Evolutionary conservation across 1,139 yeast genomes (phyloP).

Genomic region (Suhomyces maxii): DNA sequence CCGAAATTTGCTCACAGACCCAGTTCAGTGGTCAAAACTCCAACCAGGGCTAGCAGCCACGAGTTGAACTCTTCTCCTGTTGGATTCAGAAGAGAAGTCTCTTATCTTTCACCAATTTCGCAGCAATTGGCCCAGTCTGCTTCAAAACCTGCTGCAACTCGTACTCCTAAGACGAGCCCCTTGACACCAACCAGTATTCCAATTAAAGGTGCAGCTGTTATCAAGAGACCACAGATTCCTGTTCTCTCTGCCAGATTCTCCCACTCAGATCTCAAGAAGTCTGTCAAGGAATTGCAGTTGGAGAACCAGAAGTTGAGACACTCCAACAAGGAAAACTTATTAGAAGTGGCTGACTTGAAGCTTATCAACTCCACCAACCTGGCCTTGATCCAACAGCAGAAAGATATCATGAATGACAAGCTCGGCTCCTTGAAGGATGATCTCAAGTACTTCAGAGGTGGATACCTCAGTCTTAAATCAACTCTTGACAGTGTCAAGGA

Average conservation of each 20-base stretch:
- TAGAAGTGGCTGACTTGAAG: conserved; percentile 5
- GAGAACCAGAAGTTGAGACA: conserved; percentile 15
- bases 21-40: conserved; percentile 1
- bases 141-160: conserved; percentile 1
- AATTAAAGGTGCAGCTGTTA: not conserved
- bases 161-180: not conserved
- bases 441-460: conserved; percentile 13
- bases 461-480: conserved; percentile 14
- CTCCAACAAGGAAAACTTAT: conserved; percentile 4
- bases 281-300: conserved; percentile 12
- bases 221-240: conserved; percentile 2
- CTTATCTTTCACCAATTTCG: conserved; percentile 1
- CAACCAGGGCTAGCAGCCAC: conserved; percentile 2
- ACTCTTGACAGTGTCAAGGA: conserved; percentile 15
- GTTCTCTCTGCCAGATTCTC: conserved; percentile 1
- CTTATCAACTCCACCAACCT: conserved; percentile 8
- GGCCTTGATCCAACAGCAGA: conserved; percentile 11
- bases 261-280: conserved; percentile 9
- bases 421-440: conserved; percentile 18
- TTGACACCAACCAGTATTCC: not conserved
- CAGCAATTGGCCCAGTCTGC: conserved; percentile 3
- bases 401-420: conserved; percentile 11
- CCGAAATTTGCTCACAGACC: conserved; percentile 6
- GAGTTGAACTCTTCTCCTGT: conserved; percentile 11
- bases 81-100: not conserved